A percentile compares a stretch with the other conserved stretches of the same genome.
Evolutionary conservation across 2,329 filamentous ascomycete species (phyloP).

Genomic region (Fusarium veterinarium): DNA sequence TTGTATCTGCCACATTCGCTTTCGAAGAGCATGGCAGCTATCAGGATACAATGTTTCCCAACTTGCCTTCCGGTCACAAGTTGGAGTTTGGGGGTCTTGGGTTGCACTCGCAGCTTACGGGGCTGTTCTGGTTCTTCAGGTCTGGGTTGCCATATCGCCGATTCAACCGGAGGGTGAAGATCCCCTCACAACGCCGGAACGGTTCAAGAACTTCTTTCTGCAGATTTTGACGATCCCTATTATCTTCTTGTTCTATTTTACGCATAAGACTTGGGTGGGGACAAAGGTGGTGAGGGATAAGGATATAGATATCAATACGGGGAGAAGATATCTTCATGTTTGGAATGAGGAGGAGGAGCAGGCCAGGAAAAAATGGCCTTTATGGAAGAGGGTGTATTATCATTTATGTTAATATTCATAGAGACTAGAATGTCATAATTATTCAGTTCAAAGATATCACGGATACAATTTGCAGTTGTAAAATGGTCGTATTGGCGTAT

Average conservation of each 20-base stretch:
- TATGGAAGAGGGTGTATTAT: slow-evolving; percentile 80
- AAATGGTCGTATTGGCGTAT: neutral
- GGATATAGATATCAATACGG: slow-evolving; percentile 89
- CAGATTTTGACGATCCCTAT: slow-evolving; percentile 76
- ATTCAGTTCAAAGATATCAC: rapidly evolving
- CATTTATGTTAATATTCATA: slow-evolving; percentile 67
- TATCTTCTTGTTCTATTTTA: slow-evolving; percentile 73
- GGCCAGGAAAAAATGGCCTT: slow-evolving; percentile 76
- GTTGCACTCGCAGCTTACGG: slow-evolving; percentile 81
- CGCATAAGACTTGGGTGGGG: slow-evolving; percentile 78
- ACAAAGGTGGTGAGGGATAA: slow-evolving; percentile 73
- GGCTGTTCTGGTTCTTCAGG: slow-evolving; percentile 83
- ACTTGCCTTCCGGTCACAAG: slow-evolving; percentile 82
- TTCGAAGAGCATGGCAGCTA: slow-evolving; percentile 78
- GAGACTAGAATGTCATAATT: neutral
- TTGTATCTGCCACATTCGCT: slow-evolving; percentile 88
- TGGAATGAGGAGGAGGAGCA: slow-evolving; percentile 76
- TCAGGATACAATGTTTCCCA: slow-evolving; percentile 77
- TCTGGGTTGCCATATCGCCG: slow-evolving; percentile 87
- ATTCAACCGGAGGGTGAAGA: slow-evolving; percentile 50
- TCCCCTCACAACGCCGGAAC: slow-evolving; percentile 51
- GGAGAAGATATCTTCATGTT: slow-evolving; percentile 84
- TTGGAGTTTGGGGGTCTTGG: slow-evolving; percentile 84
- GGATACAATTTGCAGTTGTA: neutral
- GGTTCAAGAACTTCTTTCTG: slow-evolving; percentile 73